Evolutionary conservation across 345 rosid species (phyloP).

Genomic region (Melaleuca alternifolia): DNA sequence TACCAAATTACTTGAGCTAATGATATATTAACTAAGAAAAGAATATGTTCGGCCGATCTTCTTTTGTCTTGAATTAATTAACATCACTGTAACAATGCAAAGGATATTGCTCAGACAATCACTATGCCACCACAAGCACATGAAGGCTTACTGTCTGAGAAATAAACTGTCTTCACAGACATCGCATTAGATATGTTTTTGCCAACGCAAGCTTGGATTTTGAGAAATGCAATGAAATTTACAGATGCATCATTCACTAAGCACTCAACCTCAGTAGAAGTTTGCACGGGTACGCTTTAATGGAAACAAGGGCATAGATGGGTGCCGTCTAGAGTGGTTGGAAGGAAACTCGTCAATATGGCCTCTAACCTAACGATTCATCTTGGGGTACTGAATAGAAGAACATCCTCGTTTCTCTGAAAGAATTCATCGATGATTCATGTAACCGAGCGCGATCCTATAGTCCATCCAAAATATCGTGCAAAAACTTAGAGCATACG

Average conservation of each 20-base stretch:
- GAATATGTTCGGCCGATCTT: background rate
- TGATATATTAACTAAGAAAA: background rate
- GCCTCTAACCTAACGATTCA: background rate
- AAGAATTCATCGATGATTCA: background rate
- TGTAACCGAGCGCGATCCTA: background rate
- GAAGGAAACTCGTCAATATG: background rate
- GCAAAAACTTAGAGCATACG: background rate
- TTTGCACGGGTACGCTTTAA: background rate
- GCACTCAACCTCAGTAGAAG: background rate
- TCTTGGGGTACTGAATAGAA: background rate
- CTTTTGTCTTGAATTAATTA: background rate
- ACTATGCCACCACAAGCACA: background rate
- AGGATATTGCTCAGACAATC: background rate
- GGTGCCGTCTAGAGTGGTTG: background rate
- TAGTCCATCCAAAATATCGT: background rate
- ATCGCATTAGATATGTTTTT: background rate
- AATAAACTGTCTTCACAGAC: background rate
- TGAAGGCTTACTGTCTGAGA: background rate
- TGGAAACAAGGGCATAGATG: background rate
- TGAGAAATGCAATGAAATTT: background rate
- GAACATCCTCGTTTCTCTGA: background rate
- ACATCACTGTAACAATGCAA: background rate
- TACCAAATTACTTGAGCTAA: background rate
- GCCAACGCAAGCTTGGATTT: background rate
- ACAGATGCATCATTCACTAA: background rate